Evolutionary conservation across 768 basidiomycete genomes (phyloP), one percentile per base, ranked within the genome.

Genomic region (Zangia roseola): DNA sequence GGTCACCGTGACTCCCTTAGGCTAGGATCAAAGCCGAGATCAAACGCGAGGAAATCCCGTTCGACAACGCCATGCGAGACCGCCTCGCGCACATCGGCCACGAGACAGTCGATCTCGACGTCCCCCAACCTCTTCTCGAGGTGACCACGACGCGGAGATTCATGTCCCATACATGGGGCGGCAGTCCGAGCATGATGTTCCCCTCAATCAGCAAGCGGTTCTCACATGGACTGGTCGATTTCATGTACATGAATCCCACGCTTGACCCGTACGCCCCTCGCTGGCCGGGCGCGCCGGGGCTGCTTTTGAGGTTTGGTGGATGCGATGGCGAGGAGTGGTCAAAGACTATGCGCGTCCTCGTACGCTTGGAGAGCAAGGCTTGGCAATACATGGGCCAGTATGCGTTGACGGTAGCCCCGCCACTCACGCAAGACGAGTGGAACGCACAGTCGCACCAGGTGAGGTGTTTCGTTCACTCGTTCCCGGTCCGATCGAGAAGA

Each of bases 301-400:
- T 57, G 40, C 14, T 45, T 23, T 53, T 51, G 21, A 41, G 16
- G 25, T 59, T 59, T 31, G 31, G 31, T 13, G 40, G 10, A 24
- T 43, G 50, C 12, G 42, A 49, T 10, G 44, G 46, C 1, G 19
- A 45, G 30, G 50, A 39, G 25, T 56, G 51, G 49, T 49, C 37
- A 10, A 46, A 51, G 33, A 56, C 48, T 35, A 48, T 60, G 40
- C 52, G 47, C 17, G 31, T 47, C 36, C 23, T 62, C 34, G 47
- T 60, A 5, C 48, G 54, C 38, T 25, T 45, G 50, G 39, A 40
- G 39, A 9, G 20, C 16, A 40, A 45, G 3, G 21, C 10, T 19
- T 52, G 51, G 49, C 47, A 52, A 6, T 52, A 61, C 23, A 50
- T 47, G 51, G 49, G 50, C 0, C 56, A 60, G 33, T 59, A 56